Evolutionary conservation across 176 grass and related monocot genomes (phyloP).

Genomic region (Musa acuminata): DNA sequence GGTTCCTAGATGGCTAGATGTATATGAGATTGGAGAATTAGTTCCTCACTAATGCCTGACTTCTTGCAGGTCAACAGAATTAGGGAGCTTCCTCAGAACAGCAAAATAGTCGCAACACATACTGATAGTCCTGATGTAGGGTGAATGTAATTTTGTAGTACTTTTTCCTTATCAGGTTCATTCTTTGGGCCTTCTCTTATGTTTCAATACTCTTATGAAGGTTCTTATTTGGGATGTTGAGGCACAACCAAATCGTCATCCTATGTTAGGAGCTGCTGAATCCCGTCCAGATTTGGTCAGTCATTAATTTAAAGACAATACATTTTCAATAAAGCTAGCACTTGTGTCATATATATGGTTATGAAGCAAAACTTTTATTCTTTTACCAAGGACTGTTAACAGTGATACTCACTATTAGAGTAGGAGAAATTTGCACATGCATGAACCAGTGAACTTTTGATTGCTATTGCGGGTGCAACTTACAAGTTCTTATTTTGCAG

Average conservation of each 20-base stretch:
- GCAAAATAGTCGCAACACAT: slow-evolving; percentile 85
- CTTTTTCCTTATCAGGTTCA: slow-evolving; percentile 7
- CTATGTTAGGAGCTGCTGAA: slow-evolving; percentile 50
- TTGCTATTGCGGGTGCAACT: neutral
- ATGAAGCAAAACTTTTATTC: too few species aligned
- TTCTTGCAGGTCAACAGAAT: slow-evolving; percentile 57
- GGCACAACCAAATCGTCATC: slow-evolving; percentile 72
- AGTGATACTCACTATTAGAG: neutral
- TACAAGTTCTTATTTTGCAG: slow-evolving; percentile 27
- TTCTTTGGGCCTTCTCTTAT: slow-evolving; percentile 6
- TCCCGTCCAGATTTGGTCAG: slow-evolving; percentile 77
- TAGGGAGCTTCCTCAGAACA: slow-evolving; percentile 82
- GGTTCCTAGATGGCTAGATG: too few species aligned
- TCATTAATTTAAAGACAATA: neutral
- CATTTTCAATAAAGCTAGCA: neutral
- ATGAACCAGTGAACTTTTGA: too few species aligned
- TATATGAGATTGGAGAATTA: too few species aligned
- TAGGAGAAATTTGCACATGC: neutral
- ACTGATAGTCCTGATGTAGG: slow-evolving; percentile 94
- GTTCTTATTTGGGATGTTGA: slow-evolving; percentile 97
- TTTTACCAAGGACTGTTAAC: too few species aligned
- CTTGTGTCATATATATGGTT: neutral
- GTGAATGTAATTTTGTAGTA: slow-evolving; percentile 9
- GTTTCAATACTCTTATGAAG: slow-evolving; percentile 26
- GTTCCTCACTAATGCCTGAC: neutral